These are phyloP conservation scores for Adansonia rubrostipa DNA, from an alignment of 441 rosid species.

Conservation along the genomic window DNA sequence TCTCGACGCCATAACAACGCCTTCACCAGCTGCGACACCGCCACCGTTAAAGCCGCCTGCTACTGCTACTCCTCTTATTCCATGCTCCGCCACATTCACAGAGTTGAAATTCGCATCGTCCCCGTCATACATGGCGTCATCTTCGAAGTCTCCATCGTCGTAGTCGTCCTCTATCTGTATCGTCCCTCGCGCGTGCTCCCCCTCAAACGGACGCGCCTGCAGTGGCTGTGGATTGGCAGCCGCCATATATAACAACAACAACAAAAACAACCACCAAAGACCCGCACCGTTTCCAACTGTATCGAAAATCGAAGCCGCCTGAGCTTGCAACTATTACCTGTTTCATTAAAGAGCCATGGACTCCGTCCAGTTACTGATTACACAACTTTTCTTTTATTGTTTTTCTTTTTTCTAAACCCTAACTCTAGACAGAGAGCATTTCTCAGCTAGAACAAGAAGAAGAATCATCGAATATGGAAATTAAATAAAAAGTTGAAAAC, in stretches of 20 bases:
- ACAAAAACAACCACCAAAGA: constrained; percentile 11
- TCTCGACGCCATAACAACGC: constrained; percentile 49
- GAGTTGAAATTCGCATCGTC: constrained; percentile 44
- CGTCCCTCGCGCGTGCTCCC: constrained; percentile 35
- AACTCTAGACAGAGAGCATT: constrained; percentile 26
- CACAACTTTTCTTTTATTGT: not conserved
- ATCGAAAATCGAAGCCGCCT: not conserved
- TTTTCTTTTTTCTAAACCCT: constrained; percentile 31
- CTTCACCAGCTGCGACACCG: constrained; percentile 34
- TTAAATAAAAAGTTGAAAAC: not conserved
- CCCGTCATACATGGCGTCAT: constrained; percentile 38
- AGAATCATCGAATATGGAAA: constrained; percentile 38
- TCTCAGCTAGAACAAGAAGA: constrained; percentile 22
- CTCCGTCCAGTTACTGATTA: constrained; percentile 2
- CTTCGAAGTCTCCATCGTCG: constrained; percentile 46
- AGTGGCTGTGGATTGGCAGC: constrained; percentile 62
- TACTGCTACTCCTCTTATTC: constrained; percentile 16
- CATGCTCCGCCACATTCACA: constrained; percentile 46
- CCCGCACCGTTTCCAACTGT: constrained; percentile 20
- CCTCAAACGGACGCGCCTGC: constrained; percentile 47
- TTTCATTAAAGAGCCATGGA: constrained; percentile 37
- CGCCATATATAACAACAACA: constrained; percentile 40
- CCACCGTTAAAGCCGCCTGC: constrained; percentile 2
- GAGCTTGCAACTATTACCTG: constrained; percentile 25
- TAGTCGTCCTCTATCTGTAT: constrained; percentile 55